These are phyloP conservation scores for Backusella morwellensis DNA, from an alignment of 192 early-diverging fungal genomes.

Conservation along the genomic window DNA sequence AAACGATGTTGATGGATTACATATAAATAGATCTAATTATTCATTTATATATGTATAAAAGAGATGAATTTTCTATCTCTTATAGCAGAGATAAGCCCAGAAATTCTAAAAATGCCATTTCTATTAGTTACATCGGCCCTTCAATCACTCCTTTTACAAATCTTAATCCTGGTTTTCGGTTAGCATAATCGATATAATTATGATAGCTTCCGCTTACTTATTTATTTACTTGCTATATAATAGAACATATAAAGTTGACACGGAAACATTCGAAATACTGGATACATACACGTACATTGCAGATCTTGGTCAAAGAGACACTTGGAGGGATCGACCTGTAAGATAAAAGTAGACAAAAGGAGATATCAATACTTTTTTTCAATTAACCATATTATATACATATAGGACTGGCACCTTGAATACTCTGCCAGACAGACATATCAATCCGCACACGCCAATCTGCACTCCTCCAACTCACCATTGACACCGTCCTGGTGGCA, in stretches of 20 bases:
- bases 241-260: conserved; percentile 52
- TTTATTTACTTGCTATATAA: not conserved
- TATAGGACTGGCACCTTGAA: conserved; percentile 51
- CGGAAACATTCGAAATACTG: conserved; percentile 49
- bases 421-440: conserved; percentile 49
- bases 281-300: conserved; percentile 54
- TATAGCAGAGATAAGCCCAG: conserved; percentile 36
- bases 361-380: not conserved
- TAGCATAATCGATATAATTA: not conserved
- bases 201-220: not conserved
- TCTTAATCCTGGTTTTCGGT: conserved; percentile 56
- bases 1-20: not conserved
- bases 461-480: conserved; percentile 25
- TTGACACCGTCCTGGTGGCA: conserved; percentile 51
- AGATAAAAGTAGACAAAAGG: not conserved
- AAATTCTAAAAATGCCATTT: conserved; percentile 36
- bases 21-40: not conserved
- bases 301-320: conserved; percentile 37
- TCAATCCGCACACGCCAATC: conserved; percentile 7
- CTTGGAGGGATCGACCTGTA: conserved; percentile 37
- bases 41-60: not conserved
- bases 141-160: conserved; percentile 48
- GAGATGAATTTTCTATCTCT: conserved; percentile 51
- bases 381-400: not conserved
- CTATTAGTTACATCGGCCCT: conserved; percentile 48